Base-by-base conservation (phyloP, 768 basidiomycete species). In the Guyanaporus albipodus region DNA sequence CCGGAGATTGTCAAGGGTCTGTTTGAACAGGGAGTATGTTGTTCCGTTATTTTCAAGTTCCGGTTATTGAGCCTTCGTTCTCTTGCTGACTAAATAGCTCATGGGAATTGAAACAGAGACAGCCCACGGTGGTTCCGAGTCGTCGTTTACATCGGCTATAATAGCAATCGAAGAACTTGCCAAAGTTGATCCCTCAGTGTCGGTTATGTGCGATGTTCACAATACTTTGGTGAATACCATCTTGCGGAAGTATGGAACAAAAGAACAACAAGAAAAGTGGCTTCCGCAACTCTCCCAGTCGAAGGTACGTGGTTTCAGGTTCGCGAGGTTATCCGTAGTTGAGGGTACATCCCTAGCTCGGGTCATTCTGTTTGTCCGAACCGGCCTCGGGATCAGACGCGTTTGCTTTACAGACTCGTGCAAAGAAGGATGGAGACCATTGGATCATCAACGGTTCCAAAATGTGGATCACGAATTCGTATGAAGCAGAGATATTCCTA, bases 381-480 rank as follows among this genome's bases (percentile, higher is more conserved):
- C 71, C 92, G 1, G 84, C 80, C 0, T 94, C 93, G 8, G 96
- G 96, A 2, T 96, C 93, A 6, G 96, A 99, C 61, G 96, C 96
- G 1, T 99, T 99, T 63, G 93, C 95, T 0, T 73, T 99, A 27
- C 91, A 95, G 64, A 93, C 96, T 1, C 87, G 88, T 10, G 95
- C 96, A 14, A 85, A 76, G 63, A 89, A 87, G 66, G 85, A 91
- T 37, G 92, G 91, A 15, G 81, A 87, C 56, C 66, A 85, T 64
- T 98, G 86, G 79, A 71, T 92, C 24, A 64, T 99, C 43, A 94
- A 92, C 56, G 96, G 96, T n/a, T 90, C 91, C 46, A 99, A 99
- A 74, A 94, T 95, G 93, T 96, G 93, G 93, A 96, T 97, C 49
- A 95, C 93, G 21, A 97, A 97, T 69, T 94, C 92, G 1, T 78